These are phyloP conservation scores for Oryza punctata DNA, from an alignment of 176 grass and related monocot species.

Conservation along the genomic window DNA sequence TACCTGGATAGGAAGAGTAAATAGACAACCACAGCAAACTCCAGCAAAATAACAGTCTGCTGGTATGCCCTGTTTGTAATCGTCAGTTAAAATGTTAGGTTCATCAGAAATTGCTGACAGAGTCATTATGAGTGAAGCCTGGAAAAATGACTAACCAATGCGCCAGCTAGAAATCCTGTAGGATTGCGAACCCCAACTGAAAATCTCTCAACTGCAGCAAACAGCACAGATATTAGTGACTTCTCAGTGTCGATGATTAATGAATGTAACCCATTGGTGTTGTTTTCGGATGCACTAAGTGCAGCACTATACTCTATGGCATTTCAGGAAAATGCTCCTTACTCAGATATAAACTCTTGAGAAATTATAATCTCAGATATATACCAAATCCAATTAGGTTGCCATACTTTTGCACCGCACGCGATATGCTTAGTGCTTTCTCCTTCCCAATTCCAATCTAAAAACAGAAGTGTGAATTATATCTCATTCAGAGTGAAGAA, in stretches of 20 bases:
- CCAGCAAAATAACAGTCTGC: constrained; percentile 81
- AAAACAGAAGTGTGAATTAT: constrained; percentile 38
- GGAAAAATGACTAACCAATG: constrained; percentile 57
- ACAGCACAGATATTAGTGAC: neutral
- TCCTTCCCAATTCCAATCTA: constrained; percentile 88
- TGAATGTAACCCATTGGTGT: neutral
- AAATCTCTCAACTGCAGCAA: constrained; percentile 73
- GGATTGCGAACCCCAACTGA: constrained; percentile 78
- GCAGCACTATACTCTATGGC: neutral
- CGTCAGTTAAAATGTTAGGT: constrained; percentile 26
- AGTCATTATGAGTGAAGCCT: neutral
- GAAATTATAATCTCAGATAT: constrained; percentile 29
- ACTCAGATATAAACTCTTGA: neutral
- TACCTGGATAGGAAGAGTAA: constrained; percentile 92
- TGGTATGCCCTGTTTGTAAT: constrained; percentile 67
- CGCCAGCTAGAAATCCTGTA: constrained; percentile 82
- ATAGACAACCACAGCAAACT: constrained; percentile 78
- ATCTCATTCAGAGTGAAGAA: constrained; percentile 12
- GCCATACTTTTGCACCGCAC: constrained; percentile 71
- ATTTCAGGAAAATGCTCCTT: neutral
- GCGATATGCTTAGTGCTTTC: constrained; percentile 58
- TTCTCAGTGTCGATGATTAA: neutral
- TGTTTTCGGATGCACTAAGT: neutral
- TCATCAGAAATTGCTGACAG: constrained; percentile 12
- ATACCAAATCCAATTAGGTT: constrained; percentile 94